Conservation (phyloP, 257 asterid genomes). For the Gentiana macrophylla region DNA sequence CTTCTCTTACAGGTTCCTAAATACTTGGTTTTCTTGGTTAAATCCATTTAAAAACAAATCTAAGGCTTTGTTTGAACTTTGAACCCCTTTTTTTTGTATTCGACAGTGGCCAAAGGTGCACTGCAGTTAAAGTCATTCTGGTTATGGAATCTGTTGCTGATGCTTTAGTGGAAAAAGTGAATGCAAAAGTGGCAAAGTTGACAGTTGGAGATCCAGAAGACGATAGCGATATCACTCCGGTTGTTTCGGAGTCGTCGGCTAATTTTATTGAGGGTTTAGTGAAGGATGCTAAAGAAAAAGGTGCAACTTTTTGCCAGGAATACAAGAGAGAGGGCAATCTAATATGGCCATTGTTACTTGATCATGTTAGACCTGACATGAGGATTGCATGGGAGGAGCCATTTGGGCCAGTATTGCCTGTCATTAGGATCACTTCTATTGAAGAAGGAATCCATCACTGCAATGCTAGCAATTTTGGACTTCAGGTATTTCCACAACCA, state of each 20-base stretch:
- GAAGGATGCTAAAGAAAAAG: conserved; percentile 54
- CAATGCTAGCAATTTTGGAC: conserved; percentile 95
- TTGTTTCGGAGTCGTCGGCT: conserved; percentile 89
- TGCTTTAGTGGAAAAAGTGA: no score
- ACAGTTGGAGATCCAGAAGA: conserved; percentile 67
- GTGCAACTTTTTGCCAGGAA: conserved; percentile 86
- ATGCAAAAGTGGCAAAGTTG: no score
- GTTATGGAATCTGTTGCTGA: no score
- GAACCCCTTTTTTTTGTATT: background rate
- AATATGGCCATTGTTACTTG: conserved; percentile 52
- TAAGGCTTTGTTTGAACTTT: no score
- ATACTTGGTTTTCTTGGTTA: background rate
- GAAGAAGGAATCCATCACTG: conserved; percentile 98
- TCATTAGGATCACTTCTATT: conserved; percentile 56
- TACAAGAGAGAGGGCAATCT: conserved; percentile 95
- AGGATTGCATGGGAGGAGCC: conserved; percentile 99
- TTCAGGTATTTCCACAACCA: conserved; percentile 42
- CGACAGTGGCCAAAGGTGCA: background rate
- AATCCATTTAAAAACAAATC: background rate
- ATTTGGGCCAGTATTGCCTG: conserved; percentile 84
- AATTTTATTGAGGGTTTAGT: conserved; percentile 68
- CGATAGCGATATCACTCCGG: conserved; percentile 80
- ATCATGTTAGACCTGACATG: conserved; percentile 83
- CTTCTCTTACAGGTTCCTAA: conserved; percentile 68
- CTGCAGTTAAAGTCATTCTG: no score